phyloP scores from a whole-genome alignment of 768 basidiomycete genomes.

The Lentinula sp. region DNA sequence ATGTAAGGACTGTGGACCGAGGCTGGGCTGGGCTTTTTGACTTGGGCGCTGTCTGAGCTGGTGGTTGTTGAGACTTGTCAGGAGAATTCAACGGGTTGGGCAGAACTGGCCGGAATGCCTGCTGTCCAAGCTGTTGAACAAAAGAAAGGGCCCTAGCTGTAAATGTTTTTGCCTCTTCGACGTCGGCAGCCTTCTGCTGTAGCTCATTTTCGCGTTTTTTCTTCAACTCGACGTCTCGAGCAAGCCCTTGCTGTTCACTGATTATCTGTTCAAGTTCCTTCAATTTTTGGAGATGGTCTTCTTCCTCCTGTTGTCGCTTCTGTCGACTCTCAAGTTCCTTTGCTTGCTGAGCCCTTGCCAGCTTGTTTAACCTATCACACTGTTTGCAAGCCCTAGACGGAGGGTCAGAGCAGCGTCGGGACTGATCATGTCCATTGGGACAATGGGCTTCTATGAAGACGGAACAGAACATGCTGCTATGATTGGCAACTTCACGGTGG shows the following conservation, averaged over 20 bases:
- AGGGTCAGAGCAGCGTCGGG: conserved; percentile 37
- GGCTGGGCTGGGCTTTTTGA: background rate
- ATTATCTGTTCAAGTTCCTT: conserved; percentile 37
- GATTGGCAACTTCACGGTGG: conserved; percentile 42
- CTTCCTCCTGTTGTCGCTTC: conserved; percentile 39
- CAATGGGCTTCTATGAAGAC: conserved; percentile 32
- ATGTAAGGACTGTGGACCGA: background rate
- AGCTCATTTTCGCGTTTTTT: conserved; percentile 28
- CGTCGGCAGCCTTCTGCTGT: conserved; percentile 39
- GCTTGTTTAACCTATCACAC: conserved; percentile 39
- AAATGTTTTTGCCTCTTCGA: conserved; percentile 23
- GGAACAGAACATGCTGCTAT: conserved; percentile 48
- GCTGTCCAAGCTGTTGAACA: background rate
- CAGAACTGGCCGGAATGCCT: background rate
- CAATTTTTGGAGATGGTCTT: conserved; percentile 34
- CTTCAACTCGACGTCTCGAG: conserved; percentile 28
- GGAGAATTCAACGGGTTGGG: background rate
- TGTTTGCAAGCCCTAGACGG: conserved; percentile 29
- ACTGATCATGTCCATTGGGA: conserved; percentile 32
- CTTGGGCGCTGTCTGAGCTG: background rate
- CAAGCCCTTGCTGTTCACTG: conserved; percentile 22
- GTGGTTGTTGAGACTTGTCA: background rate
- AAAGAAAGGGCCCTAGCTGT: background rate
- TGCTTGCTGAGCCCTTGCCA: conserved; percentile 32
- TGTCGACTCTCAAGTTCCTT: conserved; percentile 35